Evolutionary conservation across 345 rosid species (phyloP), one percentile per base, ranked within the genome.

Genomic region (Gynandropsis gynandra): DNA sequence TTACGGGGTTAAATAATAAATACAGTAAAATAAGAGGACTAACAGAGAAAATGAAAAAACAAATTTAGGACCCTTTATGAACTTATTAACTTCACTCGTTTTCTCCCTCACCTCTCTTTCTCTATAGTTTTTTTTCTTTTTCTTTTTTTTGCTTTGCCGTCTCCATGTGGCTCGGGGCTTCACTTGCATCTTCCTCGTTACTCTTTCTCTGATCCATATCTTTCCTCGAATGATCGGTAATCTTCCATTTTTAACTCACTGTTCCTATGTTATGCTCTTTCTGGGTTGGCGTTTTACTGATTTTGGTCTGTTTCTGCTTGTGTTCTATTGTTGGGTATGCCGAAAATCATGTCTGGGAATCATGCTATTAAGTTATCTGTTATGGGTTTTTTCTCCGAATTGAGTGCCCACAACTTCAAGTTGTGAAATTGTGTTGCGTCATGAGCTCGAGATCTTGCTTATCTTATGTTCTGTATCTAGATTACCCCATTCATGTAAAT

Each of bases 141-240:
- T 50, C 58, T 46, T 53, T 42, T 61, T 43, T 7, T 39, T 52
- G 64, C 61, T 61, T 43, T 61, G 48, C 56, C 57, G 14, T 42
- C 31, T 54, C 68, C 71, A 58, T 61, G 81, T 61, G 68, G 63
- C 51, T 67, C 40, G 58, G 54, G 59, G 58, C 57, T 57, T 39
- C 60, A 62, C 51, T 13, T 62, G 68, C 64, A 62, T 52, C 72
- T 62, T 68, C 72, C 36, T 66, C 71, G 16, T 33, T 42, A 16
- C 58, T 60, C 48, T 50, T 58, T 65, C 64, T 58, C 59, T 58
- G 69, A 65, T 52, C 58, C 69, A 46, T 55, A 52, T 58, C 18
- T 37, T 62, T 53, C 50, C 59, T 72, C 68, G 72, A 72, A 80
- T 71, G 82, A 80, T 67, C 77, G 33, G 92, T 83, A 68, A 76